Conservation (phyloP, 495 filamentous ascomycete genomes). For the Aspergillus ostianus region DNA sequence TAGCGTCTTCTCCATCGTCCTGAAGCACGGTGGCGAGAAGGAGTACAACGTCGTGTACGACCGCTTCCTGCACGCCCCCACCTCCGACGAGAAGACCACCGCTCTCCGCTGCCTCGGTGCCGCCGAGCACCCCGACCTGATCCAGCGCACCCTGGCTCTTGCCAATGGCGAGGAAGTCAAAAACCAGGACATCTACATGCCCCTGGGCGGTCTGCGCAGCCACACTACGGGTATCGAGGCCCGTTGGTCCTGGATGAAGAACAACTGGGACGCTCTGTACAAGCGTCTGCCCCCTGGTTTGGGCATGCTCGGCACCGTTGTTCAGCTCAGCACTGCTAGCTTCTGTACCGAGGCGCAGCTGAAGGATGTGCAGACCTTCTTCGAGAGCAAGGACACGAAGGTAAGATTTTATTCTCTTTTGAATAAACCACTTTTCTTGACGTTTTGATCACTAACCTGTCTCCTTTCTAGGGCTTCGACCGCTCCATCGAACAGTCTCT, state of each 20-base stretch:
- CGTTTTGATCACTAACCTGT: not conserved
- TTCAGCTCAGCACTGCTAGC: slow-evolving; percentile 77
- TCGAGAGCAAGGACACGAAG: slow-evolving; percentile 75
- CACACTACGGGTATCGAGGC: slow-evolving; percentile 77
- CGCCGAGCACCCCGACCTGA: slow-evolving; percentile 71
- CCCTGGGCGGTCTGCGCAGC: slow-evolving; percentile 70
- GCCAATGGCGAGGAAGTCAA: slow-evolving; percentile 82
- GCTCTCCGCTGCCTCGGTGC: slow-evolving; percentile 84
- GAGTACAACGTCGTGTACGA: slow-evolving; percentile 72
- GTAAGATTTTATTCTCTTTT: too few species aligned
- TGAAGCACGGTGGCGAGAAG: slow-evolving; percentile 60
- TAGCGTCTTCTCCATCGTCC: slow-evolving; percentile 60
- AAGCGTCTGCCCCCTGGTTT: slow-evolving; percentile 76
- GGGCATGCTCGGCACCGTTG: slow-evolving; percentile 80
- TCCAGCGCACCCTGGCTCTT: slow-evolving; percentile 74
- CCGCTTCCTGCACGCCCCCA: slow-evolving; percentile 80
- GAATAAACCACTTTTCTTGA: too few species aligned
- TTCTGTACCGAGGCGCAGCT: slow-evolving; percentile 77
- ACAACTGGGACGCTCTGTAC: slow-evolving; percentile 79
- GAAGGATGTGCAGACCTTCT: slow-evolving; percentile 76
- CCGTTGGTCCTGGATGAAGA: slow-evolving; percentile 78
- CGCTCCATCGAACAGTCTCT: slow-evolving; percentile 60
- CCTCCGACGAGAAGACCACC: slow-evolving; percentile 93
- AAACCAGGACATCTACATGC: slow-evolving; percentile 95
- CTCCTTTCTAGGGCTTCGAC: slow-evolving; percentile 48